phyloP scores from a whole-genome alignment of 2,329 filamentous ascomycete genomes.

The Trichoderma gracile region DNA sequence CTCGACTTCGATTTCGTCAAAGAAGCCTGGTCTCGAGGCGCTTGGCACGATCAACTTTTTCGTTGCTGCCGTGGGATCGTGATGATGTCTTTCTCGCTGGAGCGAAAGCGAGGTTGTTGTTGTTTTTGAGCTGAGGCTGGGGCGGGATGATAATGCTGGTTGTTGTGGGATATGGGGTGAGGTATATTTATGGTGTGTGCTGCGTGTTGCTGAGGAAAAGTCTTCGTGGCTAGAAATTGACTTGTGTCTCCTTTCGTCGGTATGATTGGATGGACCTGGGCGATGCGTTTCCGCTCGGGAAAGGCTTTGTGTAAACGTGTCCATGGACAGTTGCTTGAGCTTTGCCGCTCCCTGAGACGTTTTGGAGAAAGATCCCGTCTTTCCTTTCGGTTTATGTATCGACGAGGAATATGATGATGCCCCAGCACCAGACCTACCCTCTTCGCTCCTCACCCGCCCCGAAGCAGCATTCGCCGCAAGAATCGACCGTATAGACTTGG shows the following conservation, averaged over 20 bases:
- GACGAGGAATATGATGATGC: neutral
- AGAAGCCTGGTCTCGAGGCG: conserved; percentile 40
- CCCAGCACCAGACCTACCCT: neutral
- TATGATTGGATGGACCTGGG: neutral
- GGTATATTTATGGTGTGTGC: conserved; percentile 27
- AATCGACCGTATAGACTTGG: conserved; percentile 34
- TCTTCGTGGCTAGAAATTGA: neutral
- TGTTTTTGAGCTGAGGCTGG: neutral
- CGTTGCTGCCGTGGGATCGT: too few relatives aligned
- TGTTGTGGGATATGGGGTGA: neutral
- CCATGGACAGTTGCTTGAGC: conserved; percentile 41
- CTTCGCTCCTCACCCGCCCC: conserved; percentile 30
- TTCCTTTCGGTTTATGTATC: neutral
- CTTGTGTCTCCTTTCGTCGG: neutral
- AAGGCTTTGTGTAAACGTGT: conserved; percentile 33
- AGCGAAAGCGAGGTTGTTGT: conserved; percentile 26
- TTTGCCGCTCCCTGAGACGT: conserved; percentile 25
- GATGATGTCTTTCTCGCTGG: conserved; percentile 25
- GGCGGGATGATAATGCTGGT: neutral
- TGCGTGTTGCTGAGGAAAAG: conserved; percentile 15
- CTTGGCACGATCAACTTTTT: conserved; percentile 46
- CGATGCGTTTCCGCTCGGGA: conserved; percentile 7
- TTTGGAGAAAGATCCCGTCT: neutral
- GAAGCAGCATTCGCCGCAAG: conserved; percentile 27
- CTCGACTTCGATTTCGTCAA: conserved; percentile 37